Base-by-base conservation (phyloP, 2,329 filamentous ascomycete species). In the Clonostachys sp. region DNA sequence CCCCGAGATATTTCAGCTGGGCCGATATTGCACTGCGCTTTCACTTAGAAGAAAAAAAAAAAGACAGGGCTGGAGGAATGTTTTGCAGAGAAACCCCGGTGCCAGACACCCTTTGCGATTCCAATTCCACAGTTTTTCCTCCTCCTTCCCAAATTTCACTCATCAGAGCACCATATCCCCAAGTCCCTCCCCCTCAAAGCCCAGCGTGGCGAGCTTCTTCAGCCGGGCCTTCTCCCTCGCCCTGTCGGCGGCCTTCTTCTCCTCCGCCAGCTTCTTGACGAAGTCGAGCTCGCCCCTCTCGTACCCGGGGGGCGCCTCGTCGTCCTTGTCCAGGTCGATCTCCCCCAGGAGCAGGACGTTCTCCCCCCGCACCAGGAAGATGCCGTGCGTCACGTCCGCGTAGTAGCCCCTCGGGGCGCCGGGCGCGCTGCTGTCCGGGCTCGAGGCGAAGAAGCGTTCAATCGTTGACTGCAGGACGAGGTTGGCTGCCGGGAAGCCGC, bases 281-380 rank as follows among this genome's bases (percentile, higher is more conserved):
- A 85, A 71, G 42, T 86, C 80, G 43, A 83, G 73, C 1, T 89
- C 78, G 2, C 83, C 90, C 53, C 65, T 61, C 58, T 81, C 72
- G 53, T 87, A 90, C 34, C 84, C 83, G 1, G 89, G 90, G 13
- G 90, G 77, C 16, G 89, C 75, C 49, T 95, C 85, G 65, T 99
- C 94, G 67, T 99, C 94, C 61, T 87, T 90, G 73, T 99, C 94
- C 20, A 99, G 81, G 65, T 99, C 94, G 59, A 99, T 95, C 69
- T 97, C 95, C 36, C 94, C 94, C 16, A 97, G 79, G 41, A 99
- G 75, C 45, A 96, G 77, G n/a, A 99, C 94, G 65, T 99, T 99
- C 72, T 99, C 94, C 56, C 94, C 94, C 50, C 94, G 80, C 42
- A 99, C 89, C 35, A 97, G 80, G 71, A 94, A 97, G 53, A 95